Evolutionary conservation across 371 early-diverging fungal species (phyloP).

Genomic region (Rhizomucor miehei): DNA sequence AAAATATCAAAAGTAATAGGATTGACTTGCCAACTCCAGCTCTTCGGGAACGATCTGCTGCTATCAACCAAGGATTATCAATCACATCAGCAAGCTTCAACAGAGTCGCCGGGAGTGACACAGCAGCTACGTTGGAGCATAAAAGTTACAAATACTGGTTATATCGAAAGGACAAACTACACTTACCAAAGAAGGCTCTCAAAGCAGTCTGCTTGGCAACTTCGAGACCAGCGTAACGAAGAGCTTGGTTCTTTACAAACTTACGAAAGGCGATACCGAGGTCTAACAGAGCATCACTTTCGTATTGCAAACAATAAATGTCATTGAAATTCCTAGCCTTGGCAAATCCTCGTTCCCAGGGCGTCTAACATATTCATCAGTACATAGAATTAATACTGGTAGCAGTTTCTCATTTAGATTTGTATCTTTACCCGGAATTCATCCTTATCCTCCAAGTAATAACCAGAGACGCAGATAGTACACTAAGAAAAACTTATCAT

Average conservation of each 20-base stretch:
- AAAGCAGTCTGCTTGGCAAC: slow-evolving; percentile 86
- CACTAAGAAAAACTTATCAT: slow-evolving; percentile 24
- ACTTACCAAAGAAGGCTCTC: slow-evolving; percentile 60
- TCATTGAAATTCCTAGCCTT: slow-evolving; percentile 38
- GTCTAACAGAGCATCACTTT: slow-evolving; percentile 70
- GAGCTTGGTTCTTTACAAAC: slow-evolving; percentile 82
- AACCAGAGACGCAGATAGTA: slow-evolving; percentile 65
- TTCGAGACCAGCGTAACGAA: slow-evolving; percentile 80
- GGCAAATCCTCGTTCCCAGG: slow-evolving; percentile 53
- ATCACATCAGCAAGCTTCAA: slow-evolving; percentile 54
- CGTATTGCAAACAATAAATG: slow-evolving; percentile 70
- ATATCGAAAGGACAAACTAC: too few species aligned
- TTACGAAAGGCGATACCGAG: slow-evolving; percentile 77
- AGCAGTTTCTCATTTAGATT: too few species aligned
- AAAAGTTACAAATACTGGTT: too few species aligned
- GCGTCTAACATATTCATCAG: slow-evolving; percentile 23
- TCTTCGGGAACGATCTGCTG: slow-evolving; percentile 83
- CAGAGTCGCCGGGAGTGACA: slow-evolving; percentile 70
- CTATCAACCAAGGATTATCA: slow-evolving; percentile 95
- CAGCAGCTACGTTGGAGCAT: slow-evolving; percentile 65
- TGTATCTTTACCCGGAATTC: slow-evolving; percentile 27
- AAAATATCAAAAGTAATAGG: not conserved
- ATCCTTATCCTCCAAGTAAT: slow-evolving; percentile 41
- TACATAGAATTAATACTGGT: not conserved
- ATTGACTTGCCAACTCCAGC: slow-evolving; percentile 64